Conservation (phyloP, 2,329 filamentous ascomycete species). For the Parastagonospora nodorum region DNA sequence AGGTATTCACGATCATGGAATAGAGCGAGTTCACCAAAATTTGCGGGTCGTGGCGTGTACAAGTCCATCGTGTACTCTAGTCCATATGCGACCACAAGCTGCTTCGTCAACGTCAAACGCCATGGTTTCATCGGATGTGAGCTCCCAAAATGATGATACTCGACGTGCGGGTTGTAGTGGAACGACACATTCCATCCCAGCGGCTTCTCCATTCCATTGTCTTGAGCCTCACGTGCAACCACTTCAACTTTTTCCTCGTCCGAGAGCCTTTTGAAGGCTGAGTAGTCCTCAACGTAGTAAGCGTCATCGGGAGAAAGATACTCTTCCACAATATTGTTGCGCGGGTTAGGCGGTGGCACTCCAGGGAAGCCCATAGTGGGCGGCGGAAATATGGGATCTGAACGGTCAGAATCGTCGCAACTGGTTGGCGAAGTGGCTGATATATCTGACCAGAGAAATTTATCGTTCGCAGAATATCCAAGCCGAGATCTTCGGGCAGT, state of each 20-base stretch:
- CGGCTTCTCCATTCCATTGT: conserved; percentile 75
- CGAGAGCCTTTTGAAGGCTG: conserved; percentile 38
- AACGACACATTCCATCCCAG: conserved; percentile 91
- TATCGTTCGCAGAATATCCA: no score
- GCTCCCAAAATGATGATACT: conserved; percentile 95
- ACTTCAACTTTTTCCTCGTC: conserved; percentile 54
- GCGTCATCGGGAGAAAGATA: conserved; percentile 38
- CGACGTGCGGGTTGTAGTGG: conserved; percentile 92
- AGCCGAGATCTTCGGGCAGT: no score
- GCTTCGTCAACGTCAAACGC: conserved; percentile 93
- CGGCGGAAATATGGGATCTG: background rate
- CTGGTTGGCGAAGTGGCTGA: background rate
- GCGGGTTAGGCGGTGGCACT: conserved; percentile 19
- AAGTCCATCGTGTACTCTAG: conserved; percentile 97
- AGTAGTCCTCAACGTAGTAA: conserved; percentile 34
- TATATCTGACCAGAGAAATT: no score
- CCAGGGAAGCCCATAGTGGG: conserved; percentile 24
- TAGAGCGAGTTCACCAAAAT: conserved; percentile 81
- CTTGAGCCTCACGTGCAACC: conserved; percentile 58
- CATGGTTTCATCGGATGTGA: conserved; percentile 99
- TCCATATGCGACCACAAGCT: conserved; percentile 90
- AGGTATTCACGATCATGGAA: conserved; percentile 92
- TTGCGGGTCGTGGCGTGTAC: conserved; percentile 82
- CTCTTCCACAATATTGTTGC: conserved; percentile 43
- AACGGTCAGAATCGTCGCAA: background rate